These are phyloP conservation scores for Pharnaceum exiguum DNA, from an alignment of 148 eudicot species.

Conservation along the genomic window DNA sequence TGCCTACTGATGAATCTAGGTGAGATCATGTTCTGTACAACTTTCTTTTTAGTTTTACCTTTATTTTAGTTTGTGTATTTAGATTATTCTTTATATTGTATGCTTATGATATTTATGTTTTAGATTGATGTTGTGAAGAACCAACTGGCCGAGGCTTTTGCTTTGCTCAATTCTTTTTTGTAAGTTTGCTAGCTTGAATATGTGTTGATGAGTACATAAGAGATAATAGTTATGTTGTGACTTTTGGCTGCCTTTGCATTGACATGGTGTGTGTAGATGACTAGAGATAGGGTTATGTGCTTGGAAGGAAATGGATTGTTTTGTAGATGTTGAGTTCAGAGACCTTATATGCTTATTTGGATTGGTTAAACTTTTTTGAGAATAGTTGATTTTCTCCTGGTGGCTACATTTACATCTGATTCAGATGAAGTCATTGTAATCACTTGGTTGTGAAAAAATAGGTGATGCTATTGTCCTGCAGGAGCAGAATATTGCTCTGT, in stretches of 20 bases:
- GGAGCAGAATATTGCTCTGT: too few species aligned
- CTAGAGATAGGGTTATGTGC: too few species aligned
- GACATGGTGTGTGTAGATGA: too few species aligned
- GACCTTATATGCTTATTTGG: not conserved
- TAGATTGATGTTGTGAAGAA: conserved; percentile 25
- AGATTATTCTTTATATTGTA: not conserved
- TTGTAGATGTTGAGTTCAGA: not conserved
- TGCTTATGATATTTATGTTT: conserved; percentile 1
- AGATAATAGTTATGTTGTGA: too few species aligned
- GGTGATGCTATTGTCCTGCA: too few species aligned
- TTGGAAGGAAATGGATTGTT: not conserved
- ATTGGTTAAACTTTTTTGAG: not conserved
- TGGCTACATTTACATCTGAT: too few species aligned
- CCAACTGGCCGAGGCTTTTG: conserved; percentile 14
- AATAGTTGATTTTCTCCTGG: not conserved
- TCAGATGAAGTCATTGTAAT: too few species aligned
- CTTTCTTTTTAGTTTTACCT: not conserved
- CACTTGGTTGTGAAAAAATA: too few species aligned
- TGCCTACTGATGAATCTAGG: conserved; percentile 57
- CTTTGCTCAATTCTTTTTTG: conserved; percentile 1
- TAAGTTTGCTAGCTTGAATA: conserved; percentile 6
- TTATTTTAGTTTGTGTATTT: not conserved
- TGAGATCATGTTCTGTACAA: conserved; percentile 21
- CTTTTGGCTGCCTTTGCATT: too few species aligned
- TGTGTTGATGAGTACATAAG: not conserved